Percentiles rank a stretch among this genome's conserved stretches.
These are phyloP conservation scores for Solanum clarkiae DNA, from an alignment of 257 asterid species.

Conservation along the genomic window DNA sequence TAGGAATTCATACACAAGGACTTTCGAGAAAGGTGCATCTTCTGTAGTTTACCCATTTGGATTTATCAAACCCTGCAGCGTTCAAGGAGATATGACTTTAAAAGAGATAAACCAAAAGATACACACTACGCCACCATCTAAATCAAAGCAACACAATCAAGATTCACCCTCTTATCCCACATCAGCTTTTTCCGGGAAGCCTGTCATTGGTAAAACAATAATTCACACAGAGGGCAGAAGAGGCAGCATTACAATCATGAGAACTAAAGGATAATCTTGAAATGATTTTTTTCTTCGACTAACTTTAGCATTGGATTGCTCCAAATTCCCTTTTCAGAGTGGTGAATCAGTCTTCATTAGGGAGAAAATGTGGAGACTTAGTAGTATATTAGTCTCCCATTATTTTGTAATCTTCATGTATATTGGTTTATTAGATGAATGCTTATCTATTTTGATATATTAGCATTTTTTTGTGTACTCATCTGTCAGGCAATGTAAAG, in stretches of 20 bases:
- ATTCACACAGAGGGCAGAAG: slow-evolving; percentile 20
- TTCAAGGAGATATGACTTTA: slow-evolving; percentile 22
- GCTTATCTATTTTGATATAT: background rate
- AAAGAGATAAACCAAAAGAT: slow-evolving; percentile 21
- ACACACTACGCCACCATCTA: slow-evolving; percentile 2
- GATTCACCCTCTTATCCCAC: slow-evolving; percentile 17
- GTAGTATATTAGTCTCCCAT: background rate
- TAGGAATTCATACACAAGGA: slow-evolving; percentile 1
- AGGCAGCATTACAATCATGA: slow-evolving; percentile 27
- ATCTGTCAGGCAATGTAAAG: background rate
- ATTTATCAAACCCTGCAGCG: slow-evolving; percentile 18
- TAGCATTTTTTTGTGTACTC: background rate
- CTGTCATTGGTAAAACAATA: slow-evolving; percentile 18
- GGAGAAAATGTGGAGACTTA: background rate
- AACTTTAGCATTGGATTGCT: background rate
- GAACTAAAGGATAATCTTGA: slow-evolving; percentile 18
- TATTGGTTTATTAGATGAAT: background rate
- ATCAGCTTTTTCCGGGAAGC: slow-evolving; percentile 29
- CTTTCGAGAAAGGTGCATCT: slow-evolving; percentile 1
- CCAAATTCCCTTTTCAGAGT: background rate
- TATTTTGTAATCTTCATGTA: background rate
- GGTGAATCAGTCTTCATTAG: background rate
- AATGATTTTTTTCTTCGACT: background rate
- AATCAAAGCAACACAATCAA: background rate
- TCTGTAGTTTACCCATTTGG: slow-evolving; percentile 23